Evolutionary conservation across 2,329 filamentous ascomycete genomes (phyloP), one percentile per base, ranked within the genome.

Genomic region (Cladosporium oxysporum): DNA sequence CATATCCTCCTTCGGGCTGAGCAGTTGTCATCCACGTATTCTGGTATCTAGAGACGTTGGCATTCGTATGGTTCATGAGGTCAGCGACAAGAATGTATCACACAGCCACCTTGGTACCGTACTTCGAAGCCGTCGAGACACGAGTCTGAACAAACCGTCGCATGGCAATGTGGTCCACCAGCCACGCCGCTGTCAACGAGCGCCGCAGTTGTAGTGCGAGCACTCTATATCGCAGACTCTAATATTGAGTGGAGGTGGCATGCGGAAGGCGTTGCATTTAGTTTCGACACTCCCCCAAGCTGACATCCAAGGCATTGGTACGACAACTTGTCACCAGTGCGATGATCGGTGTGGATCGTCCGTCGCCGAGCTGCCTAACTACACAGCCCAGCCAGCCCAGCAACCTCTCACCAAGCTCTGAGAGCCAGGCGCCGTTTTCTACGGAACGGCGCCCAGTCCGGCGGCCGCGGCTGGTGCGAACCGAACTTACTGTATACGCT

Each of bases 111-210:
- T 23, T 58, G 55, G 55, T 58, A 41, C 52, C 41, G 5, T 11
- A 21, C 14, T 16, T 23, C 1, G 6, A 10, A 11, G 37, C 37
- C 3, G n/a, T 47, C 41, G n/a, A 47, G 14, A 47, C 41, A 47
- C n/a, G 41, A n/a, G 41, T 47, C 41, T 35, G 33, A 35, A 14
- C 33, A 35, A 35, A 10, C 41, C 11, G 21, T 10, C 7, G 7
- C 41, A 47, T 23, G n/a, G 41, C 41, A 47, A 21, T 47, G 8
- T 47, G 41, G 41, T 47, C 14, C n/a, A 47, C 41, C 55, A 41
- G 55, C 55, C 55, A 58, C 55, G 55, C 55, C 6, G 55, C 33
- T 55, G 16, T 58, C 55, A 16, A 53, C 23, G 49, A 33, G 14
- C 55, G 26, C n/a, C 29, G 29, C 52, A 28, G 26, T 37, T 6